A percentile compares a stretch with the other conserved stretches of the same genome.
Conservation (phyloP, 108 stramenopile species). For the Pseudonitzschia delicatissima region DNA sequence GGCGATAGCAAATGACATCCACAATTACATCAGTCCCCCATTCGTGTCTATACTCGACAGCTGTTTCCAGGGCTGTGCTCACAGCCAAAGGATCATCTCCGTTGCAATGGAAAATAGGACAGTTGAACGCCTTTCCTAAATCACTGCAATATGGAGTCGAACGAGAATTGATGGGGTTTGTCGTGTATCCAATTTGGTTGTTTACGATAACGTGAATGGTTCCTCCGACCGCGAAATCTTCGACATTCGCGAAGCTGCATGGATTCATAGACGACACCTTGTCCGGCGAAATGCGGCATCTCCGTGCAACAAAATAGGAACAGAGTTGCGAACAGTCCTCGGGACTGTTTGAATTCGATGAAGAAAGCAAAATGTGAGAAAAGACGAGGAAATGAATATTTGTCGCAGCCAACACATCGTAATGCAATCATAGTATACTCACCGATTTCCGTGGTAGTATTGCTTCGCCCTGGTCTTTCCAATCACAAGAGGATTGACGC, state of each 20-base stretch:
- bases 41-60: slow-evolving; percentile 95
- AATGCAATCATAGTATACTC: slow-evolving; percentile 1
- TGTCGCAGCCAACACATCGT: not conserved
- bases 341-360: slow-evolving; percentile 22
- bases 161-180: slow-evolving; percentile 92
- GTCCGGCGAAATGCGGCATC: slow-evolving; percentile 99
- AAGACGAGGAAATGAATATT: not conserved
- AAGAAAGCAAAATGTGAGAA: slow-evolving; percentile 12
- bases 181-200: slow-evolving; percentile 99
- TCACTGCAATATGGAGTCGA: slow-evolving; percentile 97
- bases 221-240: slow-evolving; percentile 95
- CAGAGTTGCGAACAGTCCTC: slow-evolving; percentile 80
- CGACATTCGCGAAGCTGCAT: slow-evolving; percentile 92
- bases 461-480: slow-evolving; percentile 98
- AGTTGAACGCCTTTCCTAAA: slow-evolving; percentile 96
- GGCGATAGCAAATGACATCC: slow-evolving; percentile 98
- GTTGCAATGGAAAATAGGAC: slow-evolving; percentile 99
- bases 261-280: slow-evolving; percentile 98
- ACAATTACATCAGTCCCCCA: slow-evolving; percentile 97
- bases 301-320: slow-evolving; percentile 98
- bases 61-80: slow-evolving; percentile 92
- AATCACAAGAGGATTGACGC: slow-evolving; percentile 94
- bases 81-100: slow-evolving; percentile 98
- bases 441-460: slow-evolving; percentile 91
- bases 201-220: slow-evolving; percentile 99